Evolutionary conservation across 208 protist species (phyloP).

Genomic region (Leishmania lainsoni): DNA sequence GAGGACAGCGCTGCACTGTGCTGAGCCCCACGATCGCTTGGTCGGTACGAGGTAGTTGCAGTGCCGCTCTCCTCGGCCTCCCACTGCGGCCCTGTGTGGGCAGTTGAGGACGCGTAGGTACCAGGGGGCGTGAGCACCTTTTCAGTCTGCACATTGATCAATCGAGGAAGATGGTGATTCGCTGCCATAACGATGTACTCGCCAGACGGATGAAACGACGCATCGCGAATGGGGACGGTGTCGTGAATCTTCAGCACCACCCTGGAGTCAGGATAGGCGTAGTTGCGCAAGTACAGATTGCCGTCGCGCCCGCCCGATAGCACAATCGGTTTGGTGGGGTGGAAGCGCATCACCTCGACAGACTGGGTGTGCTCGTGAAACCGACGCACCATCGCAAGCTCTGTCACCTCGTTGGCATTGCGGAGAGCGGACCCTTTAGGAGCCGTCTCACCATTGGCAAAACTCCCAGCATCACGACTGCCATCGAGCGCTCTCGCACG

Average conservation of each 20-base stretch:
- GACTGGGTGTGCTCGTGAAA: slow-evolving; percentile 75
- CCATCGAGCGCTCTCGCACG: slow-evolving; percentile 41
- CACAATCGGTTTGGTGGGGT: slow-evolving; percentile 62
- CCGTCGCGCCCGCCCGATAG: slow-evolving; percentile 73
- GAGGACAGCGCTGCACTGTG: slow-evolving; percentile 75
- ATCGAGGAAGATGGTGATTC: slow-evolving; percentile 69
- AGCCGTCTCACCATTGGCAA: slow-evolving; percentile 14
- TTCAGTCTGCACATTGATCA: slow-evolving; percentile 69
- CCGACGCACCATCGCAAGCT: slow-evolving; percentile 69
- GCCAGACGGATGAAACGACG: slow-evolving; percentile 78
- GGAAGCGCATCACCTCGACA: slow-evolving; percentile 81
- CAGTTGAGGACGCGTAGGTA: slow-evolving; percentile 29
- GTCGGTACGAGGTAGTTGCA: slow-evolving; percentile 7
- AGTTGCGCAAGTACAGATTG: slow-evolving; percentile 68
- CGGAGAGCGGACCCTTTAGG: slow-evolving; percentile 27
- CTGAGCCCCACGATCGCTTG: slow-evolving; percentile 27
- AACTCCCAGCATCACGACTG: slow-evolving; percentile 24
- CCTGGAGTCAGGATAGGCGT: slow-evolving; percentile 56
- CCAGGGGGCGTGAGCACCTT: slow-evolving; percentile 56
- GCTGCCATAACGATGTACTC: slow-evolving; percentile 81
- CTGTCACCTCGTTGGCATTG: slow-evolving; percentile 85
- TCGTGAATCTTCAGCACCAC: slow-evolving; percentile 74
- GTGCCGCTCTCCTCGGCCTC: slow-evolving; percentile 15
- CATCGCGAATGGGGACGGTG: slow-evolving; percentile 66
- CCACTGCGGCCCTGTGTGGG: slow-evolving; percentile 14